phyloP scores from a whole-genome alignment of 2,329 filamentous ascomycete species.

The Sarocladium strictum region DNA sequence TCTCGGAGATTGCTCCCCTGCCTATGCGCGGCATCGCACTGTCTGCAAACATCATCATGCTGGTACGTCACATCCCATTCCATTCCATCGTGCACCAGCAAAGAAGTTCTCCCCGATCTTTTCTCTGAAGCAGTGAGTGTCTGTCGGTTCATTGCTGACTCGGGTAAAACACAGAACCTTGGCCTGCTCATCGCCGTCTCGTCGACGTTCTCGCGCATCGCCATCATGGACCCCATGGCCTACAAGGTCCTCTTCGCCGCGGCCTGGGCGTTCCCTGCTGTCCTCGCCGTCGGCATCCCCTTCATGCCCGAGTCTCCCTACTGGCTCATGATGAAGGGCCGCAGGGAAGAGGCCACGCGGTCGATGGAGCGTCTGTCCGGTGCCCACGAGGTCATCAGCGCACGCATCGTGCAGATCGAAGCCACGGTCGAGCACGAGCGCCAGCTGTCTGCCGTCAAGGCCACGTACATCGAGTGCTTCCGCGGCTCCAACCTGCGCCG shows the following conservation, averaged over 20 bases:
- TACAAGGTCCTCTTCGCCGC: constrained; percentile 14
- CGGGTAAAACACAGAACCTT: constrained; percentile 22
- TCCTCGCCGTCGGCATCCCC: constrained; percentile 15
- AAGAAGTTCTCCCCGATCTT: too few relatives aligned
- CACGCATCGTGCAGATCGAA: constrained; percentile 7
- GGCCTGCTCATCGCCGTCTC: constrained; percentile 12
- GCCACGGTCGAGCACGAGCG: constrained; percentile 10
- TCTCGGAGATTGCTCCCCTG: constrained; percentile 12
- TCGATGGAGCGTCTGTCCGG: constrained; percentile 13
- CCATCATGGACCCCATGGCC: constrained; percentile 14
- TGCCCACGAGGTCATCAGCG: background rate
- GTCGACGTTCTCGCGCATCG: constrained; percentile 13
- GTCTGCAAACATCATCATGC: constrained; percentile 11
- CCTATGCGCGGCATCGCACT: constrained; percentile 15
- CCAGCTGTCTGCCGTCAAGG: constrained; percentile 43
- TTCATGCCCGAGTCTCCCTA: constrained; percentile 37
- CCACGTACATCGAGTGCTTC: constrained; percentile 79
- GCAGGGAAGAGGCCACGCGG: constrained; percentile 24
- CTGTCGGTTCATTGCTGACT: constrained; percentile 23
- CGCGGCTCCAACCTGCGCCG: constrained; percentile 69
- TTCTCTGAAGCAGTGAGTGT: too few relatives aligned
- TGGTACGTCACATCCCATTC: background rate
- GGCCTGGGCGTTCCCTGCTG: constrained; percentile 11
- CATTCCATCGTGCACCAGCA: too few relatives aligned
- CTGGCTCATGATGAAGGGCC: constrained; percentile 30